Conservation (phyloP, 1,139 yeast species). For the Blastobotrys petasosporus region DNA sequence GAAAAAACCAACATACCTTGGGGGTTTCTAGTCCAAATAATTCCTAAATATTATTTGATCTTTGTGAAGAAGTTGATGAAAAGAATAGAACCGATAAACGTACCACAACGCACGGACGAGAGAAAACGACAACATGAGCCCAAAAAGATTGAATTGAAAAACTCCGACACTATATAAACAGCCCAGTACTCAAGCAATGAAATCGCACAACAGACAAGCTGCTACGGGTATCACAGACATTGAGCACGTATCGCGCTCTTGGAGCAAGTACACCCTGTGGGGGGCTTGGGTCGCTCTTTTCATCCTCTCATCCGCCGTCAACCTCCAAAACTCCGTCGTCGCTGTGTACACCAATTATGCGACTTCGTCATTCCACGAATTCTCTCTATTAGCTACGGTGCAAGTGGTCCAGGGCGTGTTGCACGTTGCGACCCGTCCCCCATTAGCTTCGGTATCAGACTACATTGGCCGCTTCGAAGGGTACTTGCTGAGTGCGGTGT, state of each 20-base stretch:
- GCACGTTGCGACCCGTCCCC: constrained; percentile 37
- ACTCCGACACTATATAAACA: no score
- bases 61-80: no score
- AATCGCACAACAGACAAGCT: not conserved
- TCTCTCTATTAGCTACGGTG: constrained; percentile 38
- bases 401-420: constrained; percentile 39
- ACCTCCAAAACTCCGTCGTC: constrained; percentile 38
- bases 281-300: constrained; percentile 31
- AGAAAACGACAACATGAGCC: no score
- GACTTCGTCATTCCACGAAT: constrained; percentile 36
- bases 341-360: constrained; percentile 37
- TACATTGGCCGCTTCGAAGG: constrained; percentile 40
- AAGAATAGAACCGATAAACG: no score
- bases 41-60: no score
- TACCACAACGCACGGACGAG: no score
- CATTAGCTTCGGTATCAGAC: constrained; percentile 38
- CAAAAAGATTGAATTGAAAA: no score
- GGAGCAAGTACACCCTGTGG: constrained; percentile 22
- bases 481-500: constrained; percentile 30
- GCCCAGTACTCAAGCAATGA: no score
- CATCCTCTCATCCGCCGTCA: constrained; percentile 35
- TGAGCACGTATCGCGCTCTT: constrained; percentile 11
- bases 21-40: no score
- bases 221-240: constrained; percentile 11
- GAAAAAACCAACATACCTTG: no score